Conservation (phyloP, 2,329 filamentous ascomycete genomes). For the Botrytis pseudocinerea region DNA sequence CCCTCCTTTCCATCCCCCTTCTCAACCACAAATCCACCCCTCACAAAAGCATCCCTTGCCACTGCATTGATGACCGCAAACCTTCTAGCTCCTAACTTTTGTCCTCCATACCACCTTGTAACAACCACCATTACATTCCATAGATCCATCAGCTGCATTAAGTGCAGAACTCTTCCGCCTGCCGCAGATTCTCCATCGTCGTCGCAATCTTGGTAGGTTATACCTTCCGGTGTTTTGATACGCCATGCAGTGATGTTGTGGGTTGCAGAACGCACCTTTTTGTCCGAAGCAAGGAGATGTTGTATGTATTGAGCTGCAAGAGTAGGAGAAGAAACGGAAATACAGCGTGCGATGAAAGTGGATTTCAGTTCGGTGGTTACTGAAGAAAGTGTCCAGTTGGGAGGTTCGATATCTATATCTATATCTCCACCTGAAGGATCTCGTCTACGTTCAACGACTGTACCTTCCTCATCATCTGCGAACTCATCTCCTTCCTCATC, state of each 20-base stretch:
- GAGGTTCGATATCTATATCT: constrained; percentile 14
- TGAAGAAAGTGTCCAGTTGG: constrained; percentile 73
- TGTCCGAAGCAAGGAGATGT: constrained; percentile 78
- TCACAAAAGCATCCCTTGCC: constrained; percentile 80
- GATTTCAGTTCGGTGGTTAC: constrained; percentile 80
- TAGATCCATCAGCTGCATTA: constrained; percentile 92
- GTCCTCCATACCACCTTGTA: constrained; percentile 91
- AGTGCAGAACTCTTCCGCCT: constrained; percentile 77
- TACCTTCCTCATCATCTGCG: background rate
- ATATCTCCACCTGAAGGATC: constrained; percentile 29
- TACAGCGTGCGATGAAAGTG: constrained; percentile 79
- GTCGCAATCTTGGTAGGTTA: constrained; percentile 82
- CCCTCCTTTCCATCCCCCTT: constrained; percentile 50
- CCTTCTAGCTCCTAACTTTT: constrained; percentile 82
- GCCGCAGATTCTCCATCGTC: constrained; percentile 96
- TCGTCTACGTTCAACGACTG: background rate
- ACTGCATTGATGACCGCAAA: constrained; percentile 89
- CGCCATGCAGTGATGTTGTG: constrained; percentile 97
- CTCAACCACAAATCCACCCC: constrained; percentile 64
- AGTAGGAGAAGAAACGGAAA: constrained; percentile 65
- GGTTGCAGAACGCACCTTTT: constrained; percentile 79
- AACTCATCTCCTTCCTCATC: background rate
- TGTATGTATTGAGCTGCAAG: constrained; percentile 71
- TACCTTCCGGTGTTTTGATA: constrained; percentile 59
- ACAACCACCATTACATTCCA: constrained; percentile 95